These are phyloP conservation scores for Termitomyces titanicus DNA, from an alignment of 768 basidiomycete species.

Conservation along the genomic window DNA sequence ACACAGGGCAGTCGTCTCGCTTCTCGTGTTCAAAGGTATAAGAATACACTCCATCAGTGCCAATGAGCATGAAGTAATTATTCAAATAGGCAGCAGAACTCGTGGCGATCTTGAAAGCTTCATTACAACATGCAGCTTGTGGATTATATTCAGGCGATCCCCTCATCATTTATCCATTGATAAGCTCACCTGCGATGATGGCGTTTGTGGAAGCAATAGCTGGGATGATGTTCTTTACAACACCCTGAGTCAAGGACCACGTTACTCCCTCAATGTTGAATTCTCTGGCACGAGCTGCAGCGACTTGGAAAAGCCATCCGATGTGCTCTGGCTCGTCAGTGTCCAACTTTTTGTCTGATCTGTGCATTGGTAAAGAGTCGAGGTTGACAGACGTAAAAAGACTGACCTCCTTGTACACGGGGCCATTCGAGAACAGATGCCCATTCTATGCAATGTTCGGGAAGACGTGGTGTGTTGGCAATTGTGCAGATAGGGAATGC, in stretches of 20 bases:
- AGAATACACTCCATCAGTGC: constrained; percentile 94
- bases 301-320: constrained; percentile 83
- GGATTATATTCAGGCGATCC: constrained; percentile 1
- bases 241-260: constrained; percentile 96
- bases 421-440: constrained; percentile 99
- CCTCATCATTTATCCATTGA: constrained; percentile 12
- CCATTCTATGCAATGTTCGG: constrained; percentile 99
- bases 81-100: constrained; percentile 91
- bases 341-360: constrained; percentile 88
- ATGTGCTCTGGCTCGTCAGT: constrained; percentile 98
- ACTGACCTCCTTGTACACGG: constrained; percentile 78
- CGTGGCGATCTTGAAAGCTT: constrained; percentile 98
- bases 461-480: constrained; percentile 95
- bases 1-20: constrained; percentile 93
- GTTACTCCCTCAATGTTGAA: constrained; percentile 99
- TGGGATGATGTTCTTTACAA: constrained; percentile 99
- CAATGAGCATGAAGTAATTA: constrained; percentile 98
- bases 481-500: constrained; percentile 99
- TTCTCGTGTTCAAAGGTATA: constrained; percentile 96
- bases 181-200: constrained; percentile 78
- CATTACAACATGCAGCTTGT: constrained; percentile 93
- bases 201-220: constrained; percentile 99
- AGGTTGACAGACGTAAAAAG: not conserved
- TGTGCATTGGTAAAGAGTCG: not conserved
- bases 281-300: constrained; percentile 79